Evolutionary conservation across 2,329 filamentous ascomycete species (phyloP).

Genomic region (Trichophyton simii): DNA sequence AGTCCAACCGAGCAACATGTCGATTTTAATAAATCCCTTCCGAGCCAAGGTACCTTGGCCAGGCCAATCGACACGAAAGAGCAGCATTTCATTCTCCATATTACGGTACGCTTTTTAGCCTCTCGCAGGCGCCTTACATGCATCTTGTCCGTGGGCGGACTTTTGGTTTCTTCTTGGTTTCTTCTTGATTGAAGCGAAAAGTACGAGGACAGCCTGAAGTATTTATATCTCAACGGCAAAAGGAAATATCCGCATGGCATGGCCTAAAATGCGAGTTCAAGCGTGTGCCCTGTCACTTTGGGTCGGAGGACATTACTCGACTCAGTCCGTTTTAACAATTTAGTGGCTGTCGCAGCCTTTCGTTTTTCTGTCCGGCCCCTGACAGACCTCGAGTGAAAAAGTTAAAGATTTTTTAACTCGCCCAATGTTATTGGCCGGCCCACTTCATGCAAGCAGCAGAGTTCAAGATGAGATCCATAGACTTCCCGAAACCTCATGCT

Average conservation of each 20-base stretch:
- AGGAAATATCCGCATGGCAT: neutral
- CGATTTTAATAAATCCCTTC: neutral
- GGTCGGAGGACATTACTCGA: neutral
- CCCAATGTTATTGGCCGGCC: neutral
- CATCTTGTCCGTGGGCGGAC: neutral
- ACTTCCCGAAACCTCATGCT: slow-evolving; percentile 1
- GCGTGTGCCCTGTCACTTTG: neutral
- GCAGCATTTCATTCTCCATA: neutral
- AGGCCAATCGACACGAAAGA: neutral
- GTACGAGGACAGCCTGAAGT: neutral
- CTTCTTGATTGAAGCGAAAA: neutral
- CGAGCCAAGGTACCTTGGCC: neutral
- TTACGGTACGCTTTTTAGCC: neutral
- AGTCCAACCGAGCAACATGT: neutral
- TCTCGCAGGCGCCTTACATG: slow-evolving; percentile 1
- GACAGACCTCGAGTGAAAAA: neutral
- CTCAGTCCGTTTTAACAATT: neutral
- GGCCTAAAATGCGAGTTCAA: neutral
- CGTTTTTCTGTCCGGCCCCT: neutral
- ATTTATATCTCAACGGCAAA: neutral
- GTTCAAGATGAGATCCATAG: neutral
- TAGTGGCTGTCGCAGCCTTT: neutral
- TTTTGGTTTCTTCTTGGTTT: neutral
- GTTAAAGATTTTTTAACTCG: neutral
- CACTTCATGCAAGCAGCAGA: neutral